phyloP scores from a whole-genome alignment of 768 basidiomycete genomes.

The Amanita muscaria region DNA sequence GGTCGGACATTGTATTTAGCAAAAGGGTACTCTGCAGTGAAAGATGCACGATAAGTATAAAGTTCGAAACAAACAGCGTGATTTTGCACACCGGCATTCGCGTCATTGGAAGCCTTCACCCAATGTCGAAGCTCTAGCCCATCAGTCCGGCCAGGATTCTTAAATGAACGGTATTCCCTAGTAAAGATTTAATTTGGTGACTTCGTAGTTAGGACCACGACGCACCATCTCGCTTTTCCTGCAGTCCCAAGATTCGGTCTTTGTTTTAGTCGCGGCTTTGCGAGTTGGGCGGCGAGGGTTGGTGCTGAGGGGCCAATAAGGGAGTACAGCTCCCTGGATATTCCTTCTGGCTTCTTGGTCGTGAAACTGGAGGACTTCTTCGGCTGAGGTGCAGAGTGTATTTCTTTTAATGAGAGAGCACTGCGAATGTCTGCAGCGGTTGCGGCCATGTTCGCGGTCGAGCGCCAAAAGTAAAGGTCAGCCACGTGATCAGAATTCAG shows the following conservation, averaged over 20 bases:
- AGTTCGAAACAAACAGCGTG: neutral
- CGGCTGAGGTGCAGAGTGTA: conserved; percentile 29
- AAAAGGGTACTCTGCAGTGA: conserved; percentile 61
- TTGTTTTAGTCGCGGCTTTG: conserved; percentile 81
- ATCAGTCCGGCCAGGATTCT: conserved; percentile 62
- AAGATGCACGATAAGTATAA: neutral
- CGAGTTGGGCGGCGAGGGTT: conserved; percentile 67
- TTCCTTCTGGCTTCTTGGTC: conserved; percentile 75
- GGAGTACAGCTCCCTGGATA: conserved; percentile 86
- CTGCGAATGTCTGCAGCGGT: conserved; percentile 80
- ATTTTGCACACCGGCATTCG: conserved; percentile 39
- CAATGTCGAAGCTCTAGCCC: conserved; percentile 73
- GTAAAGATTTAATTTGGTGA: conserved; percentile 3
- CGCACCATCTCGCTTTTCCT: conserved; percentile 65
- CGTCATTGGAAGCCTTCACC: conserved; percentile 56
- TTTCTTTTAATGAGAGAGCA: conserved; percentile 58
- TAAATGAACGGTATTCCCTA: conserved; percentile 77
- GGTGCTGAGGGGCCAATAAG: conserved; percentile 94
- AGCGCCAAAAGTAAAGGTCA: neutral
- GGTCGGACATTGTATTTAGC: conserved; percentile 73
- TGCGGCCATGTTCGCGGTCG: conserved; percentile 44
- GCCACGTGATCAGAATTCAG: conserved; percentile 3
- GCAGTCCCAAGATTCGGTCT: conserved; percentile 66
- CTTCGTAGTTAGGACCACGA: neutral
- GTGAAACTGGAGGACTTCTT: conserved; percentile 35